Evolutionary conservation across 108 stramenopile genomes (phyloP).

Genomic region (Epipyxis sp.): DNA sequence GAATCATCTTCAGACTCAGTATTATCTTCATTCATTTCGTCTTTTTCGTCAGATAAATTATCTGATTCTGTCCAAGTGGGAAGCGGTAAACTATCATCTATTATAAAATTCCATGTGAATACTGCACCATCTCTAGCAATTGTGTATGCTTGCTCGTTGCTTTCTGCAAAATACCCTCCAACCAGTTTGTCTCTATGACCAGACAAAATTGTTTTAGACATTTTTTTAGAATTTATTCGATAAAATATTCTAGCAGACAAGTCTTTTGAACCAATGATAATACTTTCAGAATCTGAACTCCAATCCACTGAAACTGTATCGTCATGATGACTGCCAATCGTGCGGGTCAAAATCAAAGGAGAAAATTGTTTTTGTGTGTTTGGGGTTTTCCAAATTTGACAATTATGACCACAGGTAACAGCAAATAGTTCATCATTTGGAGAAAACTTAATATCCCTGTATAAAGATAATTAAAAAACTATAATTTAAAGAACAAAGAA

Average conservation of each 20-base stretch:
- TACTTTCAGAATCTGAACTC: conserved; percentile 75
- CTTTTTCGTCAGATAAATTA: conserved; percentile 44
- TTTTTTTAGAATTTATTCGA: neutral
- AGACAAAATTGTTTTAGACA: conserved; percentile 3
- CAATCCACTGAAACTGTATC: conserved; percentile 77
- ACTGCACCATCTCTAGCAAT: conserved; percentile 83
- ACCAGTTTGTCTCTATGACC: conserved; percentile 47
- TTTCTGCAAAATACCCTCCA: conserved; percentile 13
- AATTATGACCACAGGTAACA: conserved; percentile 77
- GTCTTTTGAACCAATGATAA: conserved; percentile 75
- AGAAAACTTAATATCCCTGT: conserved; percentile 68
- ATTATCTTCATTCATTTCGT: conserved; percentile 47
- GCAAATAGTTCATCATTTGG: conserved; percentile 82
- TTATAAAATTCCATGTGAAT: conserved; percentile 79
- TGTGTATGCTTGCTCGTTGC: conserved; percentile 57
- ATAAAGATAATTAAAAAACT: too few species aligned
- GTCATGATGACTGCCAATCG: conserved; percentile 79
- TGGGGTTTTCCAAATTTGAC: conserved; percentile 90
- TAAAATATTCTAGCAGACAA: conserved; percentile 29
- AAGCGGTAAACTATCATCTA: conserved; percentile 21
- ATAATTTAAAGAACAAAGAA: too few species aligned
- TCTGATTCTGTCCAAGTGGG: conserved; percentile 38
- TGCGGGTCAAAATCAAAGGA: conserved; percentile 79
- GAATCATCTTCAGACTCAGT: conserved; percentile 64
- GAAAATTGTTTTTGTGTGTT: conserved; percentile 77